These are phyloP conservation scores for Piper longum DNA, from an alignment of 164 flowering plant genomes.

Conservation along the genomic window DNA sequence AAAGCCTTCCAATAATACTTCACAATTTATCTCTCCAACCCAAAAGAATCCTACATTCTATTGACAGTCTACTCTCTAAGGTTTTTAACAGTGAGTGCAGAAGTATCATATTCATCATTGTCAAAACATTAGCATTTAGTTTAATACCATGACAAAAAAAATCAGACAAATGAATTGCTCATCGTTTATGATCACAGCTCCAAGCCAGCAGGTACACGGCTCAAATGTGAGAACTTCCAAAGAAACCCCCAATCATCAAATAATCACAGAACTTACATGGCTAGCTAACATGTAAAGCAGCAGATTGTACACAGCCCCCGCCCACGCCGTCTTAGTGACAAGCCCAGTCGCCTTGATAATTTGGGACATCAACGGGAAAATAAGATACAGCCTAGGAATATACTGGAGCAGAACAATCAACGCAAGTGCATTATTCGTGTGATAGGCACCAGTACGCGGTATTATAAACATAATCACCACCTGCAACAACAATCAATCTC, in stretches of 20 bases:
- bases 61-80: too few relatives aligned
- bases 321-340: conserved; percentile 95
- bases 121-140: too few relatives aligned
- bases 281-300: conserved; percentile 86
- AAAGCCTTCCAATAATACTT: too few relatives aligned
- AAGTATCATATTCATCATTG: too few relatives aligned
- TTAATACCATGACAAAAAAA: too few relatives aligned
- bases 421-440: conserved; percentile 66
- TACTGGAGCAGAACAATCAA: conserved; percentile 83
- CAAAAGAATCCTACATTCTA: too few relatives aligned
- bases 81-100: too few relatives aligned
- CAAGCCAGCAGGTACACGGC: too few relatives aligned
- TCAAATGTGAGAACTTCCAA: neutral
- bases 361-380: conserved; percentile 80
- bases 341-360: conserved; percentile 90
- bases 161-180: too few relatives aligned
- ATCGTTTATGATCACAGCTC: too few relatives aligned
- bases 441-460: conserved; percentile 43
- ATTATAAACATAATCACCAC: conserved; percentile 79
- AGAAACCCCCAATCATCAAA: neutral
- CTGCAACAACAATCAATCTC: conserved; percentile 28
- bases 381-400: conserved; percentile 74
- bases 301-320: conserved; percentile 98
- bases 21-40: too few relatives aligned
- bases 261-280: conserved; percentile 51